Evolutionary conservation across 257 asterid genomes (phyloP).

Genomic region (Paulownia fortunei): DNA sequence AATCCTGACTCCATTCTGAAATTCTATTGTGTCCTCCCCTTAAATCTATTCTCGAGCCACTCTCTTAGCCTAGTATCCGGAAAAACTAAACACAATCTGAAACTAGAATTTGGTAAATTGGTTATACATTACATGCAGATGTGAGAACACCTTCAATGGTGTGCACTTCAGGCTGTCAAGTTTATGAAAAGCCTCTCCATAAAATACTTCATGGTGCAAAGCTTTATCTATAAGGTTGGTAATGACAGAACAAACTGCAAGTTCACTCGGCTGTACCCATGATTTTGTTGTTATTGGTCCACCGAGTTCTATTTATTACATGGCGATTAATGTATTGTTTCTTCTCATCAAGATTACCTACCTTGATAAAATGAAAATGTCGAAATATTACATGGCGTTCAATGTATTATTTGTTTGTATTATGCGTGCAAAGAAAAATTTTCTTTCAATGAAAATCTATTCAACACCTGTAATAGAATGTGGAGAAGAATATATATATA

Average conservation of each 20-base stretch:
- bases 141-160: background rate
- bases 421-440: background rate
- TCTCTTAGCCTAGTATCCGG: slow-evolving; percentile 3
- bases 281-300: background rate
- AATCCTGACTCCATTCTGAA: background rate
- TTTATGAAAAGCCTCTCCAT: background rate
- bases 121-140: background rate
- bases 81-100: background rate
- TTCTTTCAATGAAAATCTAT: background rate
- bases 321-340: background rate
- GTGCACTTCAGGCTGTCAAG: background rate
- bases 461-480: background rate
- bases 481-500: background rate
- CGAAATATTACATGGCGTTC: background rate
- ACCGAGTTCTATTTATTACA: background rate
- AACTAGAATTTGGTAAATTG: background rate
- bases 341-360: background rate
- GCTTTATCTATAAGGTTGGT: background rate
- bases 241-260: background rate
- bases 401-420: background rate
- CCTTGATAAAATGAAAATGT: background rate
- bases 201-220: background rate
- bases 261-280: background rate
- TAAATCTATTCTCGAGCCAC: background rate
- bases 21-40: background rate